A percentile compares a stretch with the other conserved stretches of the same genome.
phyloP scores from a whole-genome alignment of 768 basidiomycete genomes.

The Leccinum disarticulatum region DNA sequence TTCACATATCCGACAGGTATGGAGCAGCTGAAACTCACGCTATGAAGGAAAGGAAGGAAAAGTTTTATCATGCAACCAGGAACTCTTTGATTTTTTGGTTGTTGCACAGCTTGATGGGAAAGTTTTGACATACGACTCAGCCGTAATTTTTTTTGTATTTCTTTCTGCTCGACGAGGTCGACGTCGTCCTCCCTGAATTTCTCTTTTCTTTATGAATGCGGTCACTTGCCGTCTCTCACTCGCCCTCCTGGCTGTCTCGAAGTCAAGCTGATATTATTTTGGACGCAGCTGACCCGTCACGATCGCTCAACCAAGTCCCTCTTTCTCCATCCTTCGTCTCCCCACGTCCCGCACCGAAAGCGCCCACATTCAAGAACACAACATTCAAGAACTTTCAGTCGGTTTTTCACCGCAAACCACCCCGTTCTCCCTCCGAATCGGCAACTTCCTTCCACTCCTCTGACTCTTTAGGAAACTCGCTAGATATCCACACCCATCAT shows the following conservation, averaged over 20 bases:
- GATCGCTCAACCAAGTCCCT: slow-evolving; percentile 22
- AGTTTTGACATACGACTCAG: slow-evolving; percentile 7
- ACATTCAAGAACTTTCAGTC: slow-evolving; percentile 44
- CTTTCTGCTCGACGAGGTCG: background rate
- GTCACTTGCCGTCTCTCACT: slow-evolving; percentile 29
- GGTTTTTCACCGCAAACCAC: slow-evolving; percentile 50
- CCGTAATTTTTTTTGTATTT: slow-evolving; percentile 6
- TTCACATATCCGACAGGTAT: too few relatives aligned
- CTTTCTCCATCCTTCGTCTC: slow-evolving; percentile 47
- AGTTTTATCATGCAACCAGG: background rate
- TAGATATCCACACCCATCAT: slow-evolving; percentile 41
- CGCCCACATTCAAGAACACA: slow-evolving; percentile 35
- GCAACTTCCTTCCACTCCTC: slow-evolving; percentile 50
- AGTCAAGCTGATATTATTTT: slow-evolving; percentile 38
- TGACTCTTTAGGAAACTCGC: slow-evolving; percentile 38
- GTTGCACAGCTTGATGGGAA: background rate
- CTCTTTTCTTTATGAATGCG: slow-evolving; percentile 28
- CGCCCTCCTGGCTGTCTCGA: slow-evolving; percentile 40
- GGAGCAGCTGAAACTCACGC: background rate
- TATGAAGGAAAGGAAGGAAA: too few relatives aligned
- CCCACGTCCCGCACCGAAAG: slow-evolving; percentile 32
- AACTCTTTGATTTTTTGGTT: background rate
- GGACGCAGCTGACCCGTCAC: slow-evolving; percentile 25
- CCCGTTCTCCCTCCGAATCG: slow-evolving; percentile 49
- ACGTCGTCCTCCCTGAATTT: background rate